Conservation (phyloP, 176 grass and related monocot genomes). For the Oropetium thomaeum region DNA sequence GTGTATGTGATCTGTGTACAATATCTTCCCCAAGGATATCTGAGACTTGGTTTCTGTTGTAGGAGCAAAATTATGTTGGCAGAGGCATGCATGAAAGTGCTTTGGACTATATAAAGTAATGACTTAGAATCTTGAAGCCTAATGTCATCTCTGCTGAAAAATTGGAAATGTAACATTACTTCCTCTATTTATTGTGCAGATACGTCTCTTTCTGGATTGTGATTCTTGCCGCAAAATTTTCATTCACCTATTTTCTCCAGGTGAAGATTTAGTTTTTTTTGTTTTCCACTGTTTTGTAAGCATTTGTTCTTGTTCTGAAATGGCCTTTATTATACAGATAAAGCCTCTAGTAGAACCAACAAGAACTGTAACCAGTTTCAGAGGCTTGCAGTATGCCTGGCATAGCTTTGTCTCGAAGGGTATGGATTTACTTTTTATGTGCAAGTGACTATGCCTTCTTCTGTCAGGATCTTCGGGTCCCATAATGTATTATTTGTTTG, state of each 20-base stretch:
- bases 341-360: conserved; percentile 76
- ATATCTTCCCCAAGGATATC: conserved; percentile 23
- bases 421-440: conserved; percentile 39
- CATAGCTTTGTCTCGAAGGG: conserved; percentile 85
- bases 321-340: conserved; percentile 62
- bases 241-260: conserved; percentile 98
- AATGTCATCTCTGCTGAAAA: conserved; percentile 13
- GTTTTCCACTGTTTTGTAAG: neutral
- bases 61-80: conserved; percentile 93
- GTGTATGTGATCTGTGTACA: neutral
- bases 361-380: conserved; percentile 52
- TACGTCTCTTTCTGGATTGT: conserved; percentile 77
- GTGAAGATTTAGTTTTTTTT: conserved; percentile 46
- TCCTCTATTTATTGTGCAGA: conserved; percentile 54
- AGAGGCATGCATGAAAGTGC: conserved; percentile 74
- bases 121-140: conserved; percentile 13
- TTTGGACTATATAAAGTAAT: conserved; percentile 79
- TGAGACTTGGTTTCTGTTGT: conserved; percentile 37
- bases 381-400: conserved; percentile 69
- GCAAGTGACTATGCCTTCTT: neutral
- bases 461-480: neutral
- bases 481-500: neutral
- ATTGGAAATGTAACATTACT: conserved; percentile 23
- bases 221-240: conserved; percentile 84
- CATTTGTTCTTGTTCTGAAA: conserved; percentile 21